Evolutionary conservation across 1,284 basidiomycete genomes (phyloP).

Genomic region (Pseudozyma tsukubaensis): DNA sequence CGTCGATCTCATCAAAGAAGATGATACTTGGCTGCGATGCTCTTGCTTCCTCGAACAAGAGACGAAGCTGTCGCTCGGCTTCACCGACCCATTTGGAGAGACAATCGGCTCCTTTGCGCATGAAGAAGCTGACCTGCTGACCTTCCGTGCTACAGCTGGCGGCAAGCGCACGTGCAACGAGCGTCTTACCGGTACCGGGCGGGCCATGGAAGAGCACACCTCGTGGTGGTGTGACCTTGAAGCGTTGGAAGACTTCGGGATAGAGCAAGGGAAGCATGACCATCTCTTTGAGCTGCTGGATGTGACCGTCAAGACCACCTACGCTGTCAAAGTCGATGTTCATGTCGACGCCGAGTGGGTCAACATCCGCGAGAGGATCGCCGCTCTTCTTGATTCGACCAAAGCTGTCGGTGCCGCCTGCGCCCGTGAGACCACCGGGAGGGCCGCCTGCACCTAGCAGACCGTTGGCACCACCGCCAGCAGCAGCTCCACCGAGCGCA

Average conservation of each 20-base stretch:
- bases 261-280: conserved; percentile 94
- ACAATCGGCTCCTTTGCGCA: conserved; percentile 99
- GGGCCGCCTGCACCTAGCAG: conserved; percentile 56
- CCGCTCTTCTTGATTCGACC: conserved; percentile 63
- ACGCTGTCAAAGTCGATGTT: conserved; percentile 96
- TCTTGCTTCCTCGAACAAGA: conserved; percentile 95
- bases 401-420: conserved; percentile 51
- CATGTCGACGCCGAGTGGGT: conserved; percentile 92
- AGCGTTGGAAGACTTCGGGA: conserved; percentile 95
- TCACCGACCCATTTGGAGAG: conserved; percentile 99
- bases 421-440: conserved; percentile 41
- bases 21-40: conserved; percentile 94
- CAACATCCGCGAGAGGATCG: conserved; percentile 88
- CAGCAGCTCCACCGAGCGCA: conserved; percentile 21
- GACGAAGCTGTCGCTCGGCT: conserved; percentile 92
- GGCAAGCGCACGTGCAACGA: conserved; percentile 85
- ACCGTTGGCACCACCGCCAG: conserved; percentile 27
- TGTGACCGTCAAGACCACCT: conserved; percentile 95
- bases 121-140: conserved; percentile 95
- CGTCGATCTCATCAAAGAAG: conserved; percentile 98
- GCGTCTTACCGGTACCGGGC: conserved; percentile 68
- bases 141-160: conserved; percentile 91
- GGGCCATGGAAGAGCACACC: conserved; percentile 87
- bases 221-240: conserved; percentile 92
- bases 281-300: conserved; percentile 98